Conservation (phyloP, 208 protist genomes). For the Leishmania braziliensis region DNA sequence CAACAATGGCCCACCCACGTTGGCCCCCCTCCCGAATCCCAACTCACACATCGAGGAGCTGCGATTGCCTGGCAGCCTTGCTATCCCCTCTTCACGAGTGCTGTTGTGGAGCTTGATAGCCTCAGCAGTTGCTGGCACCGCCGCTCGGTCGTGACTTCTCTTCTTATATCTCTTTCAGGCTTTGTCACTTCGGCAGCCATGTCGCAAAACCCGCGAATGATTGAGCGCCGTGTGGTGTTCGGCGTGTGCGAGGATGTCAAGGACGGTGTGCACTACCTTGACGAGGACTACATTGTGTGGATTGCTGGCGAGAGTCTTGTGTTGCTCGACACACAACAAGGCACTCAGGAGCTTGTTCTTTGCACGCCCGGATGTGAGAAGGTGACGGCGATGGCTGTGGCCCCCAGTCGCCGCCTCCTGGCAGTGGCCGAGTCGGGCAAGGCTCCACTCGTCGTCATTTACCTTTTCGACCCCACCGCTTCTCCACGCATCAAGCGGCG, state of each 20-base stretch:
- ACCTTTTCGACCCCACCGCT: slow-evolving; percentile 85
- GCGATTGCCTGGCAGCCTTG: background rate
- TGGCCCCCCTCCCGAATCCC: background rate
- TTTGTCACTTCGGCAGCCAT: slow-evolving; percentile 13
- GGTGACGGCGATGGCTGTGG: slow-evolving; percentile 92
- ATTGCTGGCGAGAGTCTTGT: slow-evolving; percentile 92
- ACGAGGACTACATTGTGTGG: slow-evolving; percentile 94
- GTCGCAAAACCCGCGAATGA: slow-evolving; percentile 70
- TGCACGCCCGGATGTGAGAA: slow-evolving; percentile 86
- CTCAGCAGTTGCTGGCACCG: background rate
- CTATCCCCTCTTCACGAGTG: background rate
- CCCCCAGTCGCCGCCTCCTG: slow-evolving; percentile 90
- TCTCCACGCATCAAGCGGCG: slow-evolving; percentile 84
- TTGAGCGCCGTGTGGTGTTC: slow-evolving; percentile 92
- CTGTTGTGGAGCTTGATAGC: background rate
- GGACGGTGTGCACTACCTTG: slow-evolving; percentile 94
- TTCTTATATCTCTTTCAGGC: slow-evolving; percentile 7
- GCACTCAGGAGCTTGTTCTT: slow-evolving; percentile 89
- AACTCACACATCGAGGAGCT: background rate
- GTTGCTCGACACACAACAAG: slow-evolving; percentile 91
- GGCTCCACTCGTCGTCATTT: slow-evolving; percentile 87
- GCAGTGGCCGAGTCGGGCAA: slow-evolving; percentile 94
- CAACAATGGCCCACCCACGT: background rate
- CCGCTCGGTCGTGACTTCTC: background rate
- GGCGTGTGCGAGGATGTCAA: slow-evolving; percentile 92